Percentiles rank a stretch among this genome's conserved stretches.
Conservation (phyloP, 768 basidiomycete species). For the Tephrocybe sp. region DNA sequence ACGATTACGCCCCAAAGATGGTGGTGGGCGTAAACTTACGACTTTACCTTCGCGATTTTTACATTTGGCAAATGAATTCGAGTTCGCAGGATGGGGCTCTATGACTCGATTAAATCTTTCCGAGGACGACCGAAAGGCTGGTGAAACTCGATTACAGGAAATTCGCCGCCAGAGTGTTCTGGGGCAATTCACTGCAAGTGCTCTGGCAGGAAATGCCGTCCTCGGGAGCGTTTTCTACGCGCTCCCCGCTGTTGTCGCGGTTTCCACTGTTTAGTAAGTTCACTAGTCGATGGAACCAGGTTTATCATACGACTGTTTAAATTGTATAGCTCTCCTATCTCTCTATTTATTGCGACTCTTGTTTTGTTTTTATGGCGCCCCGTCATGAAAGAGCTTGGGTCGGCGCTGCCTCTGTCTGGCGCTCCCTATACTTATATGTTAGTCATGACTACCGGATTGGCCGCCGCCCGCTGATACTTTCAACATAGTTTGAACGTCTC, state of each 20-base stretch:
- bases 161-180: conserved; percentile 40
- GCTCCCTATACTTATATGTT: conserved; percentile 73
- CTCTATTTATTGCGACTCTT: conserved; percentile 60
- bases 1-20: conserved; percentile 43
- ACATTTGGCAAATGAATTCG: conserved; percentile 61
- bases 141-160: conserved; percentile 25
- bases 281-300: background rate
- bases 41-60: conserved; percentile 59
- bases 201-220: conserved; percentile 66
- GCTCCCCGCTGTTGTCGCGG: conserved; percentile 61
- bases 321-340: conserved; percentile 70
- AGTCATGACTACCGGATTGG: conserved; percentile 13
- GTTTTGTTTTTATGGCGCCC: conserved; percentile 73
- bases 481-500: conserved; percentile 56
- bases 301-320: too few relatives aligned
- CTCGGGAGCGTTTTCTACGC: conserved; percentile 72
- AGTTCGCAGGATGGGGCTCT: conserved; percentile 75
- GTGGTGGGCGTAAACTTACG: conserved; percentile 39
- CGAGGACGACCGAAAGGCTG: conserved; percentile 39
- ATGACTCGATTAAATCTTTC: conserved; percentile 46
- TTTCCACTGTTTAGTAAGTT: conserved; percentile 63
- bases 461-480: background rate
- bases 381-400: conserved; percentile 71
- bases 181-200: conserved; percentile 65
- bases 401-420: conserved; percentile 67